These are phyloP conservation scores for Trametes sanguinea DNA, from an alignment of 768 basidiomycete genomes.

Conservation along the genomic window DNA sequence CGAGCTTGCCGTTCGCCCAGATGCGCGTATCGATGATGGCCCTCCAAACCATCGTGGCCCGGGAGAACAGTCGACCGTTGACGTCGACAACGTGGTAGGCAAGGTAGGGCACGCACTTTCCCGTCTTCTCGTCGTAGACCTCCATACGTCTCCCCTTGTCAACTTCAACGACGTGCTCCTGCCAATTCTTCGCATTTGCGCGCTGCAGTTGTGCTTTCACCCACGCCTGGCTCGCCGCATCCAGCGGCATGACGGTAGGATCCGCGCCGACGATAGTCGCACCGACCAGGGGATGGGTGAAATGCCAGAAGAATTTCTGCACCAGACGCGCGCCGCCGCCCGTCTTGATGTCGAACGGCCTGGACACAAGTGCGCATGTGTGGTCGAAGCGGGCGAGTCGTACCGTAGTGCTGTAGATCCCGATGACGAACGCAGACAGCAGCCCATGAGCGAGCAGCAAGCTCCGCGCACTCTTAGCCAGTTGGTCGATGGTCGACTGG, in stretches of 20 bases:
- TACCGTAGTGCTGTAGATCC: conserved; percentile 8
- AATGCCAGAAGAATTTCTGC: conserved; percentile 20
- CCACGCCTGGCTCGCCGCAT: background rate
- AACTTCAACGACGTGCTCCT: background rate
- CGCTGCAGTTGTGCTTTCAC: background rate
- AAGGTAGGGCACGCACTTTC: too few species aligned
- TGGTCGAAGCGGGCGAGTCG: conserved; percentile 23
- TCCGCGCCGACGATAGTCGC: conserved; percentile 6
- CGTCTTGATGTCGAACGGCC: conserved; percentile 7
- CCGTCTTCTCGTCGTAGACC: too few species aligned
- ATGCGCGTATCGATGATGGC: too few species aligned
- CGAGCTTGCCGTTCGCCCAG: too few species aligned
- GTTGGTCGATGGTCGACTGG: background rate
- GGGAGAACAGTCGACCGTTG: too few species aligned
- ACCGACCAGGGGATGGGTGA: conserved; percentile 9
- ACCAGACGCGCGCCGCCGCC: conserved; percentile 6
- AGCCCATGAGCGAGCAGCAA: conserved; percentile 12
- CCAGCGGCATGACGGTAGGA: background rate
- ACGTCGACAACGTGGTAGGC: too few species aligned
- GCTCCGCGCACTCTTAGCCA: conserved; percentile 17
- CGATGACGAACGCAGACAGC: conserved; percentile 16
- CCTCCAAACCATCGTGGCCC: too few species aligned
- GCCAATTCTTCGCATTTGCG: background rate
- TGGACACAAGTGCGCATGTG: conserved; percentile 9
- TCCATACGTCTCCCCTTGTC: conserved; percentile 3